Evolutionary conservation across 1,139 yeast species (phyloP), one percentile per base, ranked within the genome.

Genomic region (Taiozyma onychis): DNA sequence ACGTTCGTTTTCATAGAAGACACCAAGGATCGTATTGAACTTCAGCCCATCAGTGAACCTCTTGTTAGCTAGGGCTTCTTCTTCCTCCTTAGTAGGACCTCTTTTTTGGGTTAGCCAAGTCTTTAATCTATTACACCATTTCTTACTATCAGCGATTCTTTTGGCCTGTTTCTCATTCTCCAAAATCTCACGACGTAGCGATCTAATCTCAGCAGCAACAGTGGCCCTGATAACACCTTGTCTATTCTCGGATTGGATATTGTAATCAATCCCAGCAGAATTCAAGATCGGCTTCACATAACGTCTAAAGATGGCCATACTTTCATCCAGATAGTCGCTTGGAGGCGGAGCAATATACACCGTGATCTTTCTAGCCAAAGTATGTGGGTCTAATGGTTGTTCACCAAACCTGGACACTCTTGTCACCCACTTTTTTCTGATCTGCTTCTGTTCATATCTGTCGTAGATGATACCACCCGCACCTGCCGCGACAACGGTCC

Each of bases 331-430:
- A 61, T 83, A 89, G 66, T 93, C 98, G 59, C 89, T 88, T 16
- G 99, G 99, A 14, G 98, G 97, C 16, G 99, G 99, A 0, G 97
- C 96, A 52, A 91, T 78, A 63, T 84, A 91, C 1, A 95, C 82
- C 1, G 89, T 83, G 49, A 95, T 73, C 60, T 84, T 88, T 48
- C 99, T 76, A 2, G 97, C 91, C 35, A 78, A 63, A 51, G 73
- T 66, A 49, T 75, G 69, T 3, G 75, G 66, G 39, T 79, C 75
- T 47, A 82, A 64, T 1, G 77, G 74, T 41, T 70, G 69, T 14
- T 74, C 63, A 10, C 90, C 77, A 48, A 77, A 65, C 10, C 69
- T 70, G 43, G 79, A 69, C 2, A 89, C 95, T 47, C 72, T 64
- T 18, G 74, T 75, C 75, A 87, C 83, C 79, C 88, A 90, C 54